Base-by-base conservation (phyloP, 176 grass and related monocot species). In the Musa troglodytarum region DNA sequence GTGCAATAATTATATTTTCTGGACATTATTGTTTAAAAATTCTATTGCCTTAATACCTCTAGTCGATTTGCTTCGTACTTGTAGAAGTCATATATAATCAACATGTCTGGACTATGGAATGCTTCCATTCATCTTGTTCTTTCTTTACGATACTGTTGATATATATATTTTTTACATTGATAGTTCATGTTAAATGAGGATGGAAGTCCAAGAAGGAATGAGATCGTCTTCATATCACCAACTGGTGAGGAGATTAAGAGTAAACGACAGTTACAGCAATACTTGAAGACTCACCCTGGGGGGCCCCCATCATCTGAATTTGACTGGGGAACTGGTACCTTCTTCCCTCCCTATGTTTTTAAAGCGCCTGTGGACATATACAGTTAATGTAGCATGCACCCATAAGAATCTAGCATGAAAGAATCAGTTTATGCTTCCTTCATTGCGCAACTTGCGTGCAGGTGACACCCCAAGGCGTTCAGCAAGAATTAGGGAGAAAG, bases 381-480 rank as follows among this genome's bases (percentile, higher is more conserved):
- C 9, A 28, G 14, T 14, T 20, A 11, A 11, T 24, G 62, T 65
- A 65, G 22, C 10, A 29, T 28, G 9, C 9, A 50, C 12, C 17
- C 15, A 20, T 70, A 43, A 13, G 16, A 20, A 70, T 49, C 49
- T 22, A 51, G 49, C 74, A 21, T 51, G 56, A 4, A 49, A 12
- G 28, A 76, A 54, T 25, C 4, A 3, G 16, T 5, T n/a, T 21
- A 10, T 53, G 20, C 4, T 57, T 50, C 29, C 52, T 66, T 71
- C 79, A 76, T 79, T 29, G 80, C 78, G 67, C 77, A 17, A 12
- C 65, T 81, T 76, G 16, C 62, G 50, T 69, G 65, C 82, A 99
- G 95, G 95, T 82, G 95, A 99, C 65, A 99, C 95, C 10, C 91
- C 91, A 78, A 92, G 91, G 59, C 82, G 95, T 22, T 99, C 95